These are phyloP conservation scores for Blastocladiella britannica DNA, from an alignment of 192 early-diverging fungal genomes.

Conservation along the genomic window DNA sequence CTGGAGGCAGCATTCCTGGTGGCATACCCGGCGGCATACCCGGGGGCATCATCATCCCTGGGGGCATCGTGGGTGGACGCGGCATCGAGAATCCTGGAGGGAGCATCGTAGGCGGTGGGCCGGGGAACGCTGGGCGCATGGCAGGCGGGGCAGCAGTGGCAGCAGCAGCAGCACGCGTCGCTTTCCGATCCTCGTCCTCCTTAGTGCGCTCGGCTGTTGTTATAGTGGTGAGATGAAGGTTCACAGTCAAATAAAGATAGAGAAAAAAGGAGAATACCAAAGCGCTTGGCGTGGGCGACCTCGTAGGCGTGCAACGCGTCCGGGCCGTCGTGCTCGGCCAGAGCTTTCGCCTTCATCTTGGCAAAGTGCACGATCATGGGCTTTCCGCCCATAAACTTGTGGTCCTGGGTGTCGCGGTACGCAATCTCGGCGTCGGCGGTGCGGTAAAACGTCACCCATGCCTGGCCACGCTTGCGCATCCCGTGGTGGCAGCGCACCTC, in stretches of 20 bases:
- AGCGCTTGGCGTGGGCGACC: slow-evolving; percentile 21
- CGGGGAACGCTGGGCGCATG: no score
- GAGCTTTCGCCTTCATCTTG: neutral
- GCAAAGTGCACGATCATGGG: slow-evolving; percentile 27
- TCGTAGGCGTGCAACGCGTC: slow-evolving; percentile 3
- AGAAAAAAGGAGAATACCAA: neutral
- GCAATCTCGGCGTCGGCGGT: slow-evolving; percentile 53
- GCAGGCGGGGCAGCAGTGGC: no score
- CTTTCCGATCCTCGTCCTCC: no score
- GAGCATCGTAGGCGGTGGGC: no score
- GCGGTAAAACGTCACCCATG: slow-evolving; percentile 66
- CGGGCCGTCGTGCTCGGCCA: neutral
- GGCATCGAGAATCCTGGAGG: neutral
- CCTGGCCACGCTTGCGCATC: slow-evolving; percentile 79
- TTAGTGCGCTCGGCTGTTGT: no score
- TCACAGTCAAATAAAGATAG: neutral
- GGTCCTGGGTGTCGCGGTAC: slow-evolving; percentile 60
- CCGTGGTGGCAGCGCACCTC: slow-evolving; percentile 59
- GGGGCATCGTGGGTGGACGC: neutral
- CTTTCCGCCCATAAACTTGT: slow-evolving; percentile 60
- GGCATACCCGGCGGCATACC: neutral
- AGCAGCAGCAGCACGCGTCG: no score
- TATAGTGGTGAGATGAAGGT: no score
- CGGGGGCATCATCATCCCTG: neutral
- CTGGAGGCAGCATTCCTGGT: neutral